Base-by-base conservation (phyloP, 2,329 filamentous ascomycete genomes). In the Stagonosporopsis cucurbitacearum region DNA sequence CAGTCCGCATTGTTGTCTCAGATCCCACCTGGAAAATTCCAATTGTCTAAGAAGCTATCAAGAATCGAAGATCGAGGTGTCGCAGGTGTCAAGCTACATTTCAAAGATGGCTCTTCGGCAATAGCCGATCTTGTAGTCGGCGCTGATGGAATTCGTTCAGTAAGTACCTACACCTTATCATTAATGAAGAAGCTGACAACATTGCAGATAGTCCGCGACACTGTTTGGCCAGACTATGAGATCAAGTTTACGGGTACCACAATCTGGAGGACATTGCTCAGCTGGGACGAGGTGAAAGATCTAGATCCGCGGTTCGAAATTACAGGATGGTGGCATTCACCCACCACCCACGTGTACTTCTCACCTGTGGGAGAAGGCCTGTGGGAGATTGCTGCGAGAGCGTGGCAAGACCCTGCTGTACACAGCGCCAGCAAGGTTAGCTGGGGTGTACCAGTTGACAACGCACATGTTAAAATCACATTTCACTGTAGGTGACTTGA, bases 171-270 rank as follows among this genome's bases (percentile, higher is more conserved):
- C 36, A 15, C 3, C 4, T 12, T 13, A 6, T 2, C 8, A 3
- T 11, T 2, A 8, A 15, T 11, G 7, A 22, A 6, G 2, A 20
- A 6, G 11, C 22, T 43, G 33, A 54, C 15, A 8, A 3, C 13
- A 70, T 56, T 22, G 32, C 15, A 80, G 79, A 68, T 75, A 17
- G 76, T 81, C 1, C 69, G 79, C 33, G 72, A 77, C 7, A 65
- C 71, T n/a, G 68, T 77, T 0, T 80, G 79, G 36, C 77, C 77
- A 0, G 70, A 74, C 0, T 79, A 82, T 59, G 66, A 66, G 13
- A 78, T 82, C 47, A 72, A 74, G 37, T 83, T 83, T 59, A 82
- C 72, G 28, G 80, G 80, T 1, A 81, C 77, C 1, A 81, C 77
- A 1, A 81, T 81, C 41, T 83, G 78, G 75, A 77, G 80, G 3